Evolutionary conservation across 108 stramenopile species (phyloP), one percentile per base, ranked within the genome.

Genomic region (Nannochloropsis salina): DNA sequence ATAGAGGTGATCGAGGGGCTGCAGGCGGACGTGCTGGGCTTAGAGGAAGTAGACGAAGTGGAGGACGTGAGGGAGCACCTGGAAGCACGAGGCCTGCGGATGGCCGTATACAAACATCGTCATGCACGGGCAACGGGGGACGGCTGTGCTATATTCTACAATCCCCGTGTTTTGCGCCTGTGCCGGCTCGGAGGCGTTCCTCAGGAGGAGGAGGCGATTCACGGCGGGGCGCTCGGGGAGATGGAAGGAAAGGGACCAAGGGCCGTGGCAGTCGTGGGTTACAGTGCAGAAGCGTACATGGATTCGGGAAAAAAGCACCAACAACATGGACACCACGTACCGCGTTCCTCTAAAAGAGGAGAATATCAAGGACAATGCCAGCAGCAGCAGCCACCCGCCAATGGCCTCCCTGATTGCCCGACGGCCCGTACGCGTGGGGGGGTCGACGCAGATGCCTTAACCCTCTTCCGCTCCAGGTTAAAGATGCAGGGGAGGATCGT

Each of bases 81-180:
- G 61, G 20, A n/a, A n/a, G 61, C 15, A n/a, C 20, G 61, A 74
- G 61, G 61, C 20, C n/a, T 74, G 61, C 15, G 8, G 61, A n/a
- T 74, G 61, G 61, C 61, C n/a, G 61, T 74, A 2, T 74, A n/a
- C n/a, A 74, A 74, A n/a, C 61, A 74, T n/a, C 61, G 61, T 1
- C 15, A 74, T n/a, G 61, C n/a, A 15, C 15, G 61, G 61, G 20
- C 61, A 74, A n/a, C 15, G 15, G 61, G n/a, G 4, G 61, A 74
- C 61, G 61, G 61, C 15, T 74, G 61, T 74, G 61, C 61, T 74
- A n/a, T 74, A n/a, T 74, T 74, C n/a, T 74, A 74, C 61, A 74
- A 74, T 74, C 61, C 61, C 4, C 15, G 8, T 15, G 61, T 74
- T 15, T 6, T 74, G 61, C 61, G 8, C 20, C n/a, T 74, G 61